Percentiles rank a stretch among this genome's conserved stretches.
These are phyloP conservation scores for Malus fusca DNA, from an alignment of 306 rosid genomes.

Conservation along the genomic window DNA sequence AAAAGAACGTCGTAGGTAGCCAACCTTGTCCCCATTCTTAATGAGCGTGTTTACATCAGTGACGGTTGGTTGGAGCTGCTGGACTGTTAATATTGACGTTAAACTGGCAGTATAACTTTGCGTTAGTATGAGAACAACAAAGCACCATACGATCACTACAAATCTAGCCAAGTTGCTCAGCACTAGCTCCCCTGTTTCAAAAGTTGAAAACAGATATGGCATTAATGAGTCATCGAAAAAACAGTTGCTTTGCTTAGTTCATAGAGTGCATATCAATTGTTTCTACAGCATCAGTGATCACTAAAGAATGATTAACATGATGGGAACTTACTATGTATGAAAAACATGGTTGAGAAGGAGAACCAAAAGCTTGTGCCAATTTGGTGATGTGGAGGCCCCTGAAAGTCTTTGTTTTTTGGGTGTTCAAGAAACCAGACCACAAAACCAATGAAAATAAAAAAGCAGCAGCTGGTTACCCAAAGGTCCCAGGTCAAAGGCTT, in stretches of 20 bases:
- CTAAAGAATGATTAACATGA: no score
- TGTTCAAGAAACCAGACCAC: conserved; percentile 64
- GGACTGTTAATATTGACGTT: conserved; percentile 49
- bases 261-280: no score
- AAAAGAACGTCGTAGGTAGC: conserved; percentile 36
- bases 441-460: conserved; percentile 45
- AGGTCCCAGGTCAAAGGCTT: conserved; percentile 52
- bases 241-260: no score
- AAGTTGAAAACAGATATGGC: background rate
- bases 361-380: conserved; percentile 65
- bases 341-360: conserved; percentile 54
- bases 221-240: background rate
- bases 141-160: conserved; percentile 56
- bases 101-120: conserved; percentile 68
- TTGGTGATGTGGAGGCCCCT: conserved; percentile 48
- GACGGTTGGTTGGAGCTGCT: conserved; percentile 38
- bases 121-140: conserved; percentile 48
- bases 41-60: conserved; percentile 34
- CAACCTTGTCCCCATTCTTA: conserved; percentile 28
- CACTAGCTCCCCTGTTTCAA: conserved; percentile 40
- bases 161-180: conserved; percentile 47
- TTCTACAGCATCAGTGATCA: no score
- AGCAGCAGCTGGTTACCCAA: conserved; percentile 40
- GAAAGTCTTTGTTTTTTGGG: conserved; percentile 37
- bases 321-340: conserved; percentile 31